These are phyloP conservation scores for Silene vulgaris DNA, from an alignment of 179 eudicot species.

Conservation along the genomic window DNA sequence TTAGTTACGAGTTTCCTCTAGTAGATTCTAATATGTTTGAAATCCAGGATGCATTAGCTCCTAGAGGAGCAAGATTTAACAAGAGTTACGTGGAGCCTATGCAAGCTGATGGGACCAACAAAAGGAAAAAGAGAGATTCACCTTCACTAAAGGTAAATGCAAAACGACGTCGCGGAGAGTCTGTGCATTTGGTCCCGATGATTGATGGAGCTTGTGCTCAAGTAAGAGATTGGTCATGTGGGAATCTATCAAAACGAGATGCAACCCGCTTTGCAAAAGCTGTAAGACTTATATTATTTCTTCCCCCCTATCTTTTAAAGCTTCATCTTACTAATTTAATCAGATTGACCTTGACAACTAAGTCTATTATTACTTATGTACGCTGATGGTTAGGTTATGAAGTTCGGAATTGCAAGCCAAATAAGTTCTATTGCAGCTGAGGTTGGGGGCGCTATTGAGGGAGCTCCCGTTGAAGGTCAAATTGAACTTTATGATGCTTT, in stretches of 20 bases:
- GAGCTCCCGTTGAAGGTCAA: slow-evolving; percentile 83
- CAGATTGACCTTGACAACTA: not conserved
- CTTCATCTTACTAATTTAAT: not conserved
- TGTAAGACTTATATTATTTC: slow-evolving; percentile 38
- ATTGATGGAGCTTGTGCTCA: slow-evolving; percentile 94
- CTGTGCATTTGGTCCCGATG: slow-evolving; percentile 54
- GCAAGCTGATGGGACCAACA: slow-evolving; percentile 56
- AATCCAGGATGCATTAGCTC: slow-evolving; percentile 82
- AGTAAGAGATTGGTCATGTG: slow-evolving; percentile 94
- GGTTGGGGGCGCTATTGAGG: slow-evolving; percentile 89
- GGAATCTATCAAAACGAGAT: slow-evolving; percentile 90
- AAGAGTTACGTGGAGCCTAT: slow-evolving; percentile 78
- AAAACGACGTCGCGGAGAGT: slow-evolving; percentile 79
- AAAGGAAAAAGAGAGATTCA: slow-evolving; percentile 77
- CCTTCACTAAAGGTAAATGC: slow-evolving; percentile 45
- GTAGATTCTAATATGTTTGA: not conserved
- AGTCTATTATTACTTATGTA: slow-evolving; percentile 12
- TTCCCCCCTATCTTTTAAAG: not conserved
- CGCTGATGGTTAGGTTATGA: slow-evolving; percentile 62
- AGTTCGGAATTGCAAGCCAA: slow-evolving; percentile 89
- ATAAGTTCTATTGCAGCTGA: slow-evolving; percentile 72
- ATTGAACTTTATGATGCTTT: slow-evolving; percentile 88
- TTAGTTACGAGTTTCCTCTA: not conserved
- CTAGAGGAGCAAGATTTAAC: slow-evolving; percentile 85
- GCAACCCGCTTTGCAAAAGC: slow-evolving; percentile 90